Conservation (phyloP, 495 filamentous ascomycete species). For the Penicillium robsamsonii region DNA sequence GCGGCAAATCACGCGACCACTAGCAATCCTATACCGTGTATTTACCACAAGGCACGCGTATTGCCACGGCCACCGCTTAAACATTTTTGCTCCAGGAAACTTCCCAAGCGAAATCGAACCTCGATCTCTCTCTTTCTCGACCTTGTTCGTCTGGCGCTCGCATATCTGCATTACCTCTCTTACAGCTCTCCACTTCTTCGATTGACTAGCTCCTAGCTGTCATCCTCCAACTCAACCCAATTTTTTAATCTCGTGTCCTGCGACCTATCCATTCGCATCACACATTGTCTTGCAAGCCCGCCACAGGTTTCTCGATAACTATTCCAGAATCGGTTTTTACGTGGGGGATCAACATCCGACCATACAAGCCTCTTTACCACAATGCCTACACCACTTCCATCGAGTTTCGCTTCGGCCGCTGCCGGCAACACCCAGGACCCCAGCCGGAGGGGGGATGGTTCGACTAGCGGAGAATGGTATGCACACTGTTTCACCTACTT, state of each 20-base stretch:
- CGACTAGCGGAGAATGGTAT: slow-evolving; percentile 59
- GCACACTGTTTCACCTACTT: slow-evolving; percentile 18
- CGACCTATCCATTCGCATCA: slow-evolving; percentile 29
- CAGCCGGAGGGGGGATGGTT: slow-evolving; percentile 53
- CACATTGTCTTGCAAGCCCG: slow-evolving; percentile 19
- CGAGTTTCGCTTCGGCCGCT: slow-evolving; percentile 81
- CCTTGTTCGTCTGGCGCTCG: slow-evolving; percentile 29
- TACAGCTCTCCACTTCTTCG: slow-evolving; percentile 14
- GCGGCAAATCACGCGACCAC: slow-evolving; percentile 16
- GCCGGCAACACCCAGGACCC: slow-evolving; percentile 65
- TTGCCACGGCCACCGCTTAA: slow-evolving; percentile 31
- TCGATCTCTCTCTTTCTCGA: slow-evolving; percentile 32
- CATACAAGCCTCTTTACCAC: slow-evolving; percentile 26
- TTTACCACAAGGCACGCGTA: slow-evolving; percentile 12
- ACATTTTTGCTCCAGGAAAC: slow-evolving; percentile 32
- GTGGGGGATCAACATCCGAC: slow-evolving; percentile 23
- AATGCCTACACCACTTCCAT: slow-evolving; percentile 77
- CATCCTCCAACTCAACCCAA: slow-evolving; percentile 7
- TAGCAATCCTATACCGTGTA: slow-evolving; percentile 14
- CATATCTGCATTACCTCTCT: slow-evolving; percentile 26
- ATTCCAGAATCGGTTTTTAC: slow-evolving; percentile 22
- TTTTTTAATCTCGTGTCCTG: slow-evolving; percentile 24
- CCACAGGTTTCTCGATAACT: slow-evolving; percentile 29
- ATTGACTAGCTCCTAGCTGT: slow-evolving; percentile 29
- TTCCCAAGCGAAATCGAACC: slow-evolving; percentile 32